These are phyloP conservation scores for Paracorniculantispora psalliotae DNA, from an alignment of 2,329 filamentous ascomycete species.

Conservation along the genomic window DNA sequence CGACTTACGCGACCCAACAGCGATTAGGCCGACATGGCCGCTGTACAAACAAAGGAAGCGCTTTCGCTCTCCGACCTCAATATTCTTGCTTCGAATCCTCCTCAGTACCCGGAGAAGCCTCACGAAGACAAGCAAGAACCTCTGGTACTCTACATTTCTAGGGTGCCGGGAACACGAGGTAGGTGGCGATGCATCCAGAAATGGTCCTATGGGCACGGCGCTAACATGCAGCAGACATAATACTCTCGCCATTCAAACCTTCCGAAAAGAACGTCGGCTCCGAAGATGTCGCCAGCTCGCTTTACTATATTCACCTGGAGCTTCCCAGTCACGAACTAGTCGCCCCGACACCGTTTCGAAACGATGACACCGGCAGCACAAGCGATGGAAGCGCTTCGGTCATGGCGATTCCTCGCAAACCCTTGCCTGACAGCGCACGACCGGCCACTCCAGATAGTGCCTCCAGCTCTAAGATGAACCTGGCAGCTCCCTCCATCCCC, in stretches of 20 bases:
- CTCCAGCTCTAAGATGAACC: not conserved
- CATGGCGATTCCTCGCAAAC: slow-evolving; percentile 49
- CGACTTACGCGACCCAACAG: not conserved
- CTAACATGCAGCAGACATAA: slow-evolving; percentile 60
- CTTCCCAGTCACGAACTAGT: slow-evolving; percentile 48
- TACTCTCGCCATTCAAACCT: slow-evolving; percentile 86
- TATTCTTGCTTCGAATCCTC: slow-evolving; percentile 77
- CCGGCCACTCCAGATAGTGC: slow-evolving; percentile 25
- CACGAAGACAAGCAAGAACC: slow-evolving; percentile 64
- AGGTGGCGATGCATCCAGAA: slow-evolving; percentile 21
- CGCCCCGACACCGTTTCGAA: slow-evolving; percentile 21
- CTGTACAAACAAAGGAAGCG: slow-evolving; percentile 57
- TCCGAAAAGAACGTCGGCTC: slow-evolving; percentile 82
- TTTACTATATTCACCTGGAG: slow-evolving; percentile 83
- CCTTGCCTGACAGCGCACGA: slow-evolving; percentile 35
- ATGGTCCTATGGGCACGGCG: too few relatives aligned
- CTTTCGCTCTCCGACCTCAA: slow-evolving; percentile 77
- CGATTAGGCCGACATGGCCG: slow-evolving; percentile 2
- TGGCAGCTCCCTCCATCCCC: not conserved
- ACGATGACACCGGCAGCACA: slow-evolving; percentile 33
- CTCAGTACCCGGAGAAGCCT: slow-evolving; percentile 76
- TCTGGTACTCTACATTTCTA: slow-evolving; percentile 82
- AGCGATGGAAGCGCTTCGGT: slow-evolving; percentile 40
- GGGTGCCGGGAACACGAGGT: slow-evolving; percentile 90
- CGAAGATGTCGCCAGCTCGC: slow-evolving; percentile 77